These are phyloP conservation scores for Eimeria maxima DNA, from an alignment of 169 alveolate genomes.

Conservation along the genomic window DNA sequence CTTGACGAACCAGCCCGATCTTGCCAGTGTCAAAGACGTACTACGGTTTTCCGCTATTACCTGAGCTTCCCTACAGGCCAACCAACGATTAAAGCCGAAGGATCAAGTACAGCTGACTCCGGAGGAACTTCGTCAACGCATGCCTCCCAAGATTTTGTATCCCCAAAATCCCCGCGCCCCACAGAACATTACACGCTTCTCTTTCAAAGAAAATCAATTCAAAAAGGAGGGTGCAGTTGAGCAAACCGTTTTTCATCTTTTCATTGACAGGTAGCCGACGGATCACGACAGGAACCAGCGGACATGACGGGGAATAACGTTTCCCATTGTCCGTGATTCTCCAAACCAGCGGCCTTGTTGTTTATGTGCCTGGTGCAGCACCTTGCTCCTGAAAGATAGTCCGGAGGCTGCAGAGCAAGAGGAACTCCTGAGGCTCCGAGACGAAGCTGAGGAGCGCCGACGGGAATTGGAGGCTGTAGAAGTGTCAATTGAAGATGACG, in stretches of 20 bases:
- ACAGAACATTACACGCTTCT: slow-evolving; percentile 90
- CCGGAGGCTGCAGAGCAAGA: slow-evolving; percentile 91
- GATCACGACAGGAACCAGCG: neutral
- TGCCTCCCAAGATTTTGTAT: slow-evolving; percentile 89
- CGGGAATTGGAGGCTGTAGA: slow-evolving; percentile 84
- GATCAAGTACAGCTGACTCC: slow-evolving; percentile 84
- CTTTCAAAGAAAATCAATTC: slow-evolving; percentile 89
- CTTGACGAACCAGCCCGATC: neutral
- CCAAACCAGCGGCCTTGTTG: neutral
- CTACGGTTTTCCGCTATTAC: neutral
- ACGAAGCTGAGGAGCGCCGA: slow-evolving; percentile 84
- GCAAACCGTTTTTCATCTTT: slow-evolving; percentile 90
- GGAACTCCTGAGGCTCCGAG: slow-evolving; percentile 88
- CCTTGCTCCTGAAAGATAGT: slow-evolving; percentile 85
- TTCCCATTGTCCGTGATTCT: neutral
- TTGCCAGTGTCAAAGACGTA: neutral
- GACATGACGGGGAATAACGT: neutral
- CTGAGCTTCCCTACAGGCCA: slow-evolving; percentile 42
- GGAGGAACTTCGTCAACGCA: slow-evolving; percentile 89
- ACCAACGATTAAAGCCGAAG: slow-evolving; percentile 79
- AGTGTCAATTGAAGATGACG: slow-evolving; percentile 89
- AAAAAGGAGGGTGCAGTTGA: slow-evolving; percentile 93
- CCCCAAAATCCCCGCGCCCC: slow-evolving; percentile 94
- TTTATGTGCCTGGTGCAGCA: slow-evolving; percentile 69
- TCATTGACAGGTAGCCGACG: slow-evolving; percentile 88